Percentiles rank a stretch among this genome's conserved stretches.
These are phyloP conservation scores for Penicillium concentricum DNA, from an alignment of 2,329 filamentous ascomycete genomes.

Conservation along the genomic window DNA sequence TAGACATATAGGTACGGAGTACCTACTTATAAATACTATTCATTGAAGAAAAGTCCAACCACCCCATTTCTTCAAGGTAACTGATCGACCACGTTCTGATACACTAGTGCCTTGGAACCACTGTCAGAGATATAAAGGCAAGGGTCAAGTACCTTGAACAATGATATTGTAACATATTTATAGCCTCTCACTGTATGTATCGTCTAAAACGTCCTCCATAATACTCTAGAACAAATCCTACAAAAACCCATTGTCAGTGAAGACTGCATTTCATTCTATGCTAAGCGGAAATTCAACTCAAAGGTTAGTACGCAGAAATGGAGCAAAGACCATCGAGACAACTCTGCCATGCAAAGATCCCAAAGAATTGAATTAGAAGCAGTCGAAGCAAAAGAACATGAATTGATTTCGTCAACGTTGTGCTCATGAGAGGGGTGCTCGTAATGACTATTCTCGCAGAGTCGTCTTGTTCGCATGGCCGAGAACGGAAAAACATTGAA, in stretches of 20 bases:
- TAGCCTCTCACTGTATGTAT: background rate
- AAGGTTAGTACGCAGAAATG: conserved; percentile 1
- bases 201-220: background rate
- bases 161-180: background rate
- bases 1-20: background rate
- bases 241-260: conserved; percentile 14
- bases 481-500: background rate
- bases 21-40: background rate
- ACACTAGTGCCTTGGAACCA: background rate
- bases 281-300: conserved; percentile 3
- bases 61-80: background rate
- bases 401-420: conserved; percentile 10
- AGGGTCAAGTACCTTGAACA: too few species aligned
- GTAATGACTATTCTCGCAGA: conserved; percentile 15
- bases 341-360: conserved; percentile 4
- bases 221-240: background rate
- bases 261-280: conserved; percentile 27
- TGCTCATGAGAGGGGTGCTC: conserved; percentile 9
- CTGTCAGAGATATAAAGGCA: background rate
- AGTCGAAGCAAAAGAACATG: conserved; percentile 3
- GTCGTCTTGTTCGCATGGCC: conserved; percentile 15
- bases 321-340: background rate
- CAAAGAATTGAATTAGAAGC: conserved; percentile 3
- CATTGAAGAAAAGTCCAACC: background rate
- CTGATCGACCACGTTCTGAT: background rate